Conservation (phyloP, 352 stramenopile species). For the Globisporangium camurandrum region DNA sequence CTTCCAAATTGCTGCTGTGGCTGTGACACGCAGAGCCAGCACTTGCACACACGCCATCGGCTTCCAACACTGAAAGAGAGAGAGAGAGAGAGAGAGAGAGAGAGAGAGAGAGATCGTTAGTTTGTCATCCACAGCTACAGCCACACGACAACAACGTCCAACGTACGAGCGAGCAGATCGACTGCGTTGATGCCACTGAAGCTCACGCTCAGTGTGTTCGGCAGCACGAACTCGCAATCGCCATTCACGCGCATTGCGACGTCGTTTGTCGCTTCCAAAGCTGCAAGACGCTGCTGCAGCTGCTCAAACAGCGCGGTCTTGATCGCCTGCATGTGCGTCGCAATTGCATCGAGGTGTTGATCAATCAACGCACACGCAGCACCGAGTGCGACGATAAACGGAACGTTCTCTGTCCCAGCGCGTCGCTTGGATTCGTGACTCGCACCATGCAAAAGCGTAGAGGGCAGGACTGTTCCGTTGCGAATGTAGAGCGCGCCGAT, state of each 20-base stretch:
- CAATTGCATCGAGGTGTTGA: slow-evolving; percentile 66
- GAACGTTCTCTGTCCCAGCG: slow-evolving; percentile 96
- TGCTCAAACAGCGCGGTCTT: slow-evolving; percentile 45
- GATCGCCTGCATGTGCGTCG: slow-evolving; percentile 54
- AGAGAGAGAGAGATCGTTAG: slow-evolving; percentile 1
- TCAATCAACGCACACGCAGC: slow-evolving; percentile 66
- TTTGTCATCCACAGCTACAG: background rate
- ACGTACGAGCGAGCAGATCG: slow-evolving; percentile 73
- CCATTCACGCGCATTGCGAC: slow-evolving; percentile 81
- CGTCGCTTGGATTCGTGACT: slow-evolving; percentile 89
- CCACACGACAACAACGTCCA: background rate
- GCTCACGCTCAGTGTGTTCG: slow-evolving; percentile 96
- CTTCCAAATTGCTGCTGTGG: slow-evolving; percentile 33
- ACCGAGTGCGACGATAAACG: slow-evolving; percentile 91
- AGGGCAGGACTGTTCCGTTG: slow-evolving; percentile 22
- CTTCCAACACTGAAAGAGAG: slow-evolving; percentile 53
- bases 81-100: background rate
- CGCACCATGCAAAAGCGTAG: slow-evolving; percentile 87
- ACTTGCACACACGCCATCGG: slow-evolving; percentile 81
- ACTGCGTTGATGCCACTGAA: slow-evolving; percentile 83
- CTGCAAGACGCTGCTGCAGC: slow-evolving; percentile 37
- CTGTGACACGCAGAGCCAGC: slow-evolving; percentile 93
- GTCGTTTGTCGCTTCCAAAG: slow-evolving; percentile 13
- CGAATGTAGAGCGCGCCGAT: slow-evolving; percentile 79
- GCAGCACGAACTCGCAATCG: slow-evolving; percentile 74